Evolutionary conservation across 2,329 filamentous ascomycete genomes (phyloP).

Genomic region (Phoma herbarum): DNA sequence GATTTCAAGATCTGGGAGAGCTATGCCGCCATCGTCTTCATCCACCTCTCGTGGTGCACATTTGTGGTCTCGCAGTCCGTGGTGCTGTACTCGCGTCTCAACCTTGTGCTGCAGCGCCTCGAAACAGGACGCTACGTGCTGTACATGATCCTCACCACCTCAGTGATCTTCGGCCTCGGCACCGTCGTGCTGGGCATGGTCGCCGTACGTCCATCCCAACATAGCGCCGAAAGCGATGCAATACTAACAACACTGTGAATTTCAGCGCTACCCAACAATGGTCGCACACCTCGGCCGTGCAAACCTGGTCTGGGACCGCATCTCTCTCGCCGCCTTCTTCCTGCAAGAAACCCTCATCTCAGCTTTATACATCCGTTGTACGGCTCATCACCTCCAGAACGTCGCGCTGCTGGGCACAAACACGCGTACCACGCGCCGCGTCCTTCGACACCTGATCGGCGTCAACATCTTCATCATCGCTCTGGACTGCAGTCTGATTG

Average conservation of each 20-base stretch:
- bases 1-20: constrained; percentile 55
- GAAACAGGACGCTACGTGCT: constrained; percentile 53
- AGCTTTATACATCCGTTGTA: constrained; percentile 61
- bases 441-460: constrained; percentile 48
- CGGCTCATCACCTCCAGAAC: constrained; percentile 53
- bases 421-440: constrained; percentile 22
- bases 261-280: constrained; percentile 30
- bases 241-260: constrained; percentile 20
- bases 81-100: constrained; percentile 68
- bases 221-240: too few relatives aligned
- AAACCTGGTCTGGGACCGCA: constrained; percentile 48
- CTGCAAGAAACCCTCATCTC: constrained; percentile 49
- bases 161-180: constrained; percentile 61
- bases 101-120: constrained; percentile 59
- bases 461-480: constrained; percentile 53
- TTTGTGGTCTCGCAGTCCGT: constrained; percentile 68
- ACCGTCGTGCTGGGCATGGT: constrained; percentile 63
- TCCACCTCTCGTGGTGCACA: constrained; percentile 64
- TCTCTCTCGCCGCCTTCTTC: constrained; percentile 54
- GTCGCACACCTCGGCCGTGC: constrained; percentile 15
- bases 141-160: constrained; percentile 64
- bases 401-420: constrained; percentile 27
- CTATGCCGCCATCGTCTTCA: constrained; percentile 49
- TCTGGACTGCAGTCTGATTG: constrained; percentile 52
- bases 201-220: constrained; percentile 53